A percentile compares a stretch with the other conserved stretches of the same genome.
Conservation (phyloP, 495 filamentous ascomycete species). For the Aspergillus olivimuriae region DNA sequence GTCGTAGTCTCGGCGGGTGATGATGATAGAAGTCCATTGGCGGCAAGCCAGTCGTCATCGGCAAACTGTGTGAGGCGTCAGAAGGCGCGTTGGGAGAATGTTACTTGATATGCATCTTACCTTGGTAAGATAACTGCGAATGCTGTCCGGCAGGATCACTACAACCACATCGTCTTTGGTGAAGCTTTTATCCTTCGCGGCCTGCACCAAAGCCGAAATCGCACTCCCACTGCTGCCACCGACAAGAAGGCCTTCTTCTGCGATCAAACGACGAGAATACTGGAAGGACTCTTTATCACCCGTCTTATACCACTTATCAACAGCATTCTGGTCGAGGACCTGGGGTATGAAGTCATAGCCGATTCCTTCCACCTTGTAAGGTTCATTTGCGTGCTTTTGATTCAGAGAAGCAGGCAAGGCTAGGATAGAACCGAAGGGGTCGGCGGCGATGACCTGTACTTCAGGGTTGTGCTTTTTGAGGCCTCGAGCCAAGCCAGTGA, state of each 20-base stretch:
- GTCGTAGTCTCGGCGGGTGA: conserved; percentile 45
- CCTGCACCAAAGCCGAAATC: conserved; percentile 75
- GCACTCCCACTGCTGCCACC: conserved; percentile 94
- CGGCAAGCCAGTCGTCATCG: conserved; percentile 96
- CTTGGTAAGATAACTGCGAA: conserved; percentile 96
- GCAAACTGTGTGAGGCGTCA: too few species aligned
- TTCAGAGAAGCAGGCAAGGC: conserved; percentile 76
- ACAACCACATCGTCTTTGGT: conserved; percentile 78
- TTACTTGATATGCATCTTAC: conserved; percentile 22
- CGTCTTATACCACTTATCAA: conserved; percentile 98
- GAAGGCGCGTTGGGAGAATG: too few species aligned
- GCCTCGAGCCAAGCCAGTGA: conserved; percentile 82
- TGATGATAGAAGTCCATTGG: conserved; percentile 76
- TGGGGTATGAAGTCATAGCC: conserved; percentile 98
- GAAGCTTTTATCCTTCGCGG: conserved; percentile 67
- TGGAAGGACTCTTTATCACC: conserved; percentile 87
- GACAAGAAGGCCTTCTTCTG: conserved; percentile 90
- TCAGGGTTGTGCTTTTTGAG: conserved; percentile 78
- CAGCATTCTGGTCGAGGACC: conserved; percentile 71
- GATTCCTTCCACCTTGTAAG: conserved; percentile 98
- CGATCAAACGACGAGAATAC: conserved; percentile 81
- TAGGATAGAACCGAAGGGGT: conserved; percentile 84
- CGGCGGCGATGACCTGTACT: conserved; percentile 83
- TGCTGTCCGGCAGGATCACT: conserved; percentile 88
- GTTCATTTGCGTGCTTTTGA: conserved; percentile 65